Evolutionary conservation across 768 basidiomycete genomes (phyloP).

Genomic region (Kwoniella sp.): DNA sequence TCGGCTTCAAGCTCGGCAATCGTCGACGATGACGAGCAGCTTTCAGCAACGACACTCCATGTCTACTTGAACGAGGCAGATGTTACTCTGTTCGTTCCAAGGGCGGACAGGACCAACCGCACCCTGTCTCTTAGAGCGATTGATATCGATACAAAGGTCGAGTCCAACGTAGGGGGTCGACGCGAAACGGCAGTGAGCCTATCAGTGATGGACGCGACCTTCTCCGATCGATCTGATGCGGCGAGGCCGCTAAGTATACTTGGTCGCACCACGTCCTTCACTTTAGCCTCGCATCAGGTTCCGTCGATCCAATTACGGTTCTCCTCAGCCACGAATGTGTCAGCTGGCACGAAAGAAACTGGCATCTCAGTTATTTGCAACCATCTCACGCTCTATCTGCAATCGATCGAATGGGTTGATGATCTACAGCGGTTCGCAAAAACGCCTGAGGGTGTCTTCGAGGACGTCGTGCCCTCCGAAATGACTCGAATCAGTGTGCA

Average conservation of each 20-base stretch:
- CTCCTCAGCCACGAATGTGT: constrained; percentile 60
- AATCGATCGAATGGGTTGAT: constrained; percentile 61
- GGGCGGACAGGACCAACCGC: constrained; percentile 41
- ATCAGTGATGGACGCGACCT: constrained; percentile 60
- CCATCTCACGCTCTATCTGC: constrained; percentile 62
- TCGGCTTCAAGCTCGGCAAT: constrained; percentile 30
- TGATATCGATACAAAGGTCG: constrained; percentile 62
- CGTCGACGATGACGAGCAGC: constrained; percentile 26
- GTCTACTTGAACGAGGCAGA: constrained; percentile 47
- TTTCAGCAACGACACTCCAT: constrained; percentile 15
- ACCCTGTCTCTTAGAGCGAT: constrained; percentile 56
- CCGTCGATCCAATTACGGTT: constrained; percentile 55
- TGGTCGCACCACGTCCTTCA: constrained; percentile 58
- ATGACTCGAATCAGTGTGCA: constrained; percentile 67
- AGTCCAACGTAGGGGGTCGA: constrained; percentile 68
- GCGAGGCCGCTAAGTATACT: constrained; percentile 54
- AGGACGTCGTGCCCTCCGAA: constrained; percentile 86
- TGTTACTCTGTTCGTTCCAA: constrained; percentile 57
- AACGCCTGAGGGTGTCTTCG: constrained; percentile 89
- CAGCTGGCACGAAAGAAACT: constrained; percentile 71
- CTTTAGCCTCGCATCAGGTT: constrained; percentile 49
- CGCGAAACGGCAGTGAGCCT: constrained; percentile 67
- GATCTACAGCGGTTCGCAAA: constrained; percentile 66
- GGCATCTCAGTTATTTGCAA: constrained; percentile 62
- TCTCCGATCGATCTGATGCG: constrained; percentile 55